These are phyloP conservation scores for Rutstroemia sydowiana DNA, from an alignment of 2,329 filamentous ascomycete genomes.

Conservation along the genomic window DNA sequence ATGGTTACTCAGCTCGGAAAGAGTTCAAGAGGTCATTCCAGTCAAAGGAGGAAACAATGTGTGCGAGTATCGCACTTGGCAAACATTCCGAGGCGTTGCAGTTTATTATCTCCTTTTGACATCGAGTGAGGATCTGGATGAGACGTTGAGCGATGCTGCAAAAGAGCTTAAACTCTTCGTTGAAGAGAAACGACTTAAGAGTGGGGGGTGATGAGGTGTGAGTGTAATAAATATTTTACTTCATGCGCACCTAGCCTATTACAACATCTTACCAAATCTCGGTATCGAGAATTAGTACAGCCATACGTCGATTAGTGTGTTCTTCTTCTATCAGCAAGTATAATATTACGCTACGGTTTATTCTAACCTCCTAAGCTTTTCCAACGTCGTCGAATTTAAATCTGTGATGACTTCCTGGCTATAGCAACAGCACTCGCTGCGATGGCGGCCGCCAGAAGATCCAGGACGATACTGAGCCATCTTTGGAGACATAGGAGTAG, in stretches of 20 bases:
- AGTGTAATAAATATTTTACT: too few relatives aligned
- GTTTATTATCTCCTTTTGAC: constrained; percentile 19
- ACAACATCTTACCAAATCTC: too few relatives aligned
- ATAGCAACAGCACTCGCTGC: constrained; percentile 15
- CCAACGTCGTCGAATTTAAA: not conserved
- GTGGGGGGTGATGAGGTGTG: not conserved
- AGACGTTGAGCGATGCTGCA: constrained; percentile 3
- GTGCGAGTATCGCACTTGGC: constrained; percentile 21
- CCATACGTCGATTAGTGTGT: too few relatives aligned
- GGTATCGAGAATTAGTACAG: too few relatives aligned
- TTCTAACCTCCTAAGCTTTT: not conserved
- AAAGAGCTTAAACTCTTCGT: constrained; percentile 3
- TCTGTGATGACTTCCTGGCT: constrained; percentile 6
- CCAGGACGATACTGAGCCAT: constrained; percentile 45
- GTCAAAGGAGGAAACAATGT: constrained; percentile 11
- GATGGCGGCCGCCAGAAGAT: constrained; percentile 14
- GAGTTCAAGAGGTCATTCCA: constrained; percentile 19
- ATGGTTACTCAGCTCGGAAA: constrained; percentile 18
- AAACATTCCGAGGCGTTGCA: constrained; percentile 16
- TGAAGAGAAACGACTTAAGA: not conserved
- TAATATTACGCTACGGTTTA: not conserved
- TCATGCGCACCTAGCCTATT: too few relatives aligned
- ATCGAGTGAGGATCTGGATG: constrained; percentile 13
- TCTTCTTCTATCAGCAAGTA: not conserved
- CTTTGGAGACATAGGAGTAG: constrained; percentile 48